A percentile compares a stretch with the other conserved stretches of the same genome.
These are phyloP conservation scores for Scedosporium boydii DNA, from an alignment of 2,329 filamentous ascomycete genomes.

Conservation along the genomic window DNA sequence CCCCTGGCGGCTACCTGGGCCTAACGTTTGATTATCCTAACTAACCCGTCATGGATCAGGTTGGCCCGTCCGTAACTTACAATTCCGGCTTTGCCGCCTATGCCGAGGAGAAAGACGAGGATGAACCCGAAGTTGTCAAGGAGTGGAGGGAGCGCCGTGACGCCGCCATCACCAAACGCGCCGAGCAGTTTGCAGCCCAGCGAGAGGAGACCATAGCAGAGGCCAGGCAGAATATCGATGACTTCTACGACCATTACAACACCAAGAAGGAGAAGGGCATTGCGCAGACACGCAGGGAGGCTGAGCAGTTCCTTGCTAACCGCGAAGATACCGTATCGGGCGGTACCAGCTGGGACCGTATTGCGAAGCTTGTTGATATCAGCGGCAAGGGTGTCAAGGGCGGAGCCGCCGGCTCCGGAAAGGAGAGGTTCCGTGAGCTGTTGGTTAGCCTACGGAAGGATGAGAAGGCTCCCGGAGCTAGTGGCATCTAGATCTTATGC, in stretches of 20 bases:
- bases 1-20: neutral
- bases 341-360: conserved; percentile 97
- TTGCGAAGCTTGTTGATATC: conserved; percentile 93
- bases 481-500: conserved; percentile 40
- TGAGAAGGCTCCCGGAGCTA: conserved; percentile 67
- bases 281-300: conserved; percentile 79
- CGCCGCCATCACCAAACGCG: conserved; percentile 70
- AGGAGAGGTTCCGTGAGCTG: conserved; percentile 91
- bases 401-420: conserved; percentile 81
- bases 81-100: conserved; percentile 53
- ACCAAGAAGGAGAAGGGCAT: conserved; percentile 93
- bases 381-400: conserved; percentile 87
- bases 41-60: conserved; percentile 36
- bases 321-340: conserved; percentile 90
- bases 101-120: conserved; percentile 49
- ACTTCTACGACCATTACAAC: conserved; percentile 99
- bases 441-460: conserved; percentile 85
- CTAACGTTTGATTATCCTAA: neutral
- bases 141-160: conserved; percentile 91
- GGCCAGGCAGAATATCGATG: conserved; percentile 89
- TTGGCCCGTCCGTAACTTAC: conserved; percentile 55
- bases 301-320: conserved; percentile 80
- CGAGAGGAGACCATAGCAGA: conserved; percentile 81
- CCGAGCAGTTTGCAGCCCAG: conserved; percentile 72
- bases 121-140: conserved; percentile 80